A percentile compares a stretch with the other conserved stretches of the same genome.
phyloP scores from a whole-genome alignment of 2,329 filamentous ascomycete species.

The Fonsecaea pedrosoi region DNA sequence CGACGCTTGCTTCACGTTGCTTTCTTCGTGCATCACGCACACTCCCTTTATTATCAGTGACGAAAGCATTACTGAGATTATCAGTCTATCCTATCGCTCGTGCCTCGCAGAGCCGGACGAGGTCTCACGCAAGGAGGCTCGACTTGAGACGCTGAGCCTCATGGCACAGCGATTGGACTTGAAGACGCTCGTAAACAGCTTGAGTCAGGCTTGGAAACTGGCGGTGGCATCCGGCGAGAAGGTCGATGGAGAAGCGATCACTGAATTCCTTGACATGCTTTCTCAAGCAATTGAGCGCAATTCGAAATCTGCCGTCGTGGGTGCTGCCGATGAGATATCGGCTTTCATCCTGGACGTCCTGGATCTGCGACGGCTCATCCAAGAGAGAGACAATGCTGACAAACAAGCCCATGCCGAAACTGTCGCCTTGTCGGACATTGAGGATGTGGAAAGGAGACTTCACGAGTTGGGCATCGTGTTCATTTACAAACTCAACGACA shows the following conservation, averaged over 20 bases:
- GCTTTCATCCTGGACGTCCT: constrained; percentile 63
- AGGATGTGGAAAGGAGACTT: constrained; percentile 67
- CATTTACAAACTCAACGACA: constrained; percentile 96
- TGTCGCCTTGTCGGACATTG: constrained; percentile 55
- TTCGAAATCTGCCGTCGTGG: constrained; percentile 77
- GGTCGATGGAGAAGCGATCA: constrained; percentile 63
- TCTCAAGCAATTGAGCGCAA: constrained; percentile 63
- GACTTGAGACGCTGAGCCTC: constrained; percentile 73
- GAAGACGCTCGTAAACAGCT: constrained; percentile 74
- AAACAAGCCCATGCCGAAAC: constrained; percentile 15
- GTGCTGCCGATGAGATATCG: constrained; percentile 74
- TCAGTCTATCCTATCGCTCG: constrained; percentile 64
- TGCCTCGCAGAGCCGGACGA: constrained; percentile 16
- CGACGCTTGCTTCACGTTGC: constrained; percentile 80
- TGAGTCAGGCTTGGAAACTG: constrained; percentile 64
- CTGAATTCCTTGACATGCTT: constrained; percentile 27
- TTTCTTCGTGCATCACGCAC: constrained; percentile 79
- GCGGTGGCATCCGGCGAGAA: constrained; percentile 70
- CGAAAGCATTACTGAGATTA: constrained; percentile 72
- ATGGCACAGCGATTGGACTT: constrained; percentile 79
- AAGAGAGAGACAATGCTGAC: neutral
- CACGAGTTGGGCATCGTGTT: constrained; percentile 81
- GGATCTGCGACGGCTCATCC: constrained; percentile 53
- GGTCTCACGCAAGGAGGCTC: constrained; percentile 65
- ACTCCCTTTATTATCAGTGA: constrained; percentile 88